These are phyloP conservation scores for Penicillium sp. DNA, from an alignment of 2,329 filamentous ascomycete genomes.

Conservation along the genomic window DNA sequence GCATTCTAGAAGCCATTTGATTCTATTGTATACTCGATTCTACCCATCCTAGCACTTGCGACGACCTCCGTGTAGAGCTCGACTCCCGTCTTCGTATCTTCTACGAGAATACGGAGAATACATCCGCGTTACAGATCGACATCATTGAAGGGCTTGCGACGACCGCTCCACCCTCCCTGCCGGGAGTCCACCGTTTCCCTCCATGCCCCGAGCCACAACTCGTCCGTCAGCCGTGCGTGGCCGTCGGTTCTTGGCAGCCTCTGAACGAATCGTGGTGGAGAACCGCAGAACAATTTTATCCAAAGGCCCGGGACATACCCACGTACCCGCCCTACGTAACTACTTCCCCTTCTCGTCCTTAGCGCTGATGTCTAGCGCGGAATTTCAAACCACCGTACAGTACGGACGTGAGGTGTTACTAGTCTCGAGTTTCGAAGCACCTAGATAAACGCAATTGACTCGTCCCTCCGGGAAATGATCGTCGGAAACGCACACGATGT, in stretches of 20 bases:
- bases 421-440: neutral
- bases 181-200: slow-evolving; percentile 11
- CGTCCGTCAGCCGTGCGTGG: slow-evolving; percentile 2
- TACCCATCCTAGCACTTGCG: neutral
- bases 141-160: slow-evolving; percentile 10
- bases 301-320: neutral
- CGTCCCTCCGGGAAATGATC: neutral
- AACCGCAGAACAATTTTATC: neutral
- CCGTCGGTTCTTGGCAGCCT: slow-evolving; percentile 9
- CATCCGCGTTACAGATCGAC: slow-evolving; percentile 2
- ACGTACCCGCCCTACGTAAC: neutral
- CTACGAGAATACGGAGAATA: neutral
- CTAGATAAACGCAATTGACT: neutral
- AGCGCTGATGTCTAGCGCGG: neutral
- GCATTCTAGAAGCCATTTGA: neutral
- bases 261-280: slow-evolving; percentile 1
- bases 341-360: neutral
- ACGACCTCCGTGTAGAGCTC: neutral
- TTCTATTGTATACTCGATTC: neutral
- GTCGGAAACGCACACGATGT: neutral
- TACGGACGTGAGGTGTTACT: neutral
- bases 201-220: slow-evolving; percentile 7
- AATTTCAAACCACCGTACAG: neutral
- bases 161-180: slow-evolving; percentile 13
- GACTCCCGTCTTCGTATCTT: neutral